A percentile compares a stretch with the other conserved stretches of the same genome.
phyloP scores from a whole-genome alignment of 345 rosid species.

The Orychophragmus violaceus region DNA sequence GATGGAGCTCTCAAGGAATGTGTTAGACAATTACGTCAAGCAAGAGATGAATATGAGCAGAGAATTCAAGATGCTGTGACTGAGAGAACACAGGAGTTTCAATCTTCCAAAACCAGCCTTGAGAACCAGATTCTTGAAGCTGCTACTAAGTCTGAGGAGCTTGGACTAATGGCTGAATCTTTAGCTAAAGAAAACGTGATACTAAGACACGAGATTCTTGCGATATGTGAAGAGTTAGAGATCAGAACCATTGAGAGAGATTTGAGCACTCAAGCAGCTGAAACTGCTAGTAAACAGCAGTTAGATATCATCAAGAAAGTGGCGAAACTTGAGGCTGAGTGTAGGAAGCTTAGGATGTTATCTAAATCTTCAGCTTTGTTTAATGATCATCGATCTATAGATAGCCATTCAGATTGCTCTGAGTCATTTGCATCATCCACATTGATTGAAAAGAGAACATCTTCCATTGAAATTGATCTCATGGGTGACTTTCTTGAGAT shows the following conservation, averaged over 20 bases:
- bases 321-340: conserved; percentile 91
- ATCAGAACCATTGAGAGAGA: conserved; percentile 74
- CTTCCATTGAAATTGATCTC: conserved; percentile 54
- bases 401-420: conserved; percentile 40
- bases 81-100: conserved; percentile 46
- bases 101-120: conserved; percentile 44
- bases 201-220: conserved; percentile 54
- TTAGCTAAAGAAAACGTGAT: conserved; percentile 54
- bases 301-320: conserved; percentile 81
- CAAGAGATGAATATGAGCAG: conserved; percentile 72
- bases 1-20: conserved; percentile 96
- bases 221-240: conserved; percentile 66
- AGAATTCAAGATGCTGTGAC: conserved; percentile 50
- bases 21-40: conserved; percentile 84
- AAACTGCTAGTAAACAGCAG: conserved; percentile 83
- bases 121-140: conserved; percentile 48
- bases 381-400: conserved; percentile 48
- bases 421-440: conserved; percentile 51
- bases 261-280: conserved; percentile 80
- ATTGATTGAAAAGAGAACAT: conserved; percentile 34
- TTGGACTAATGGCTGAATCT: conserved; percentile 42
- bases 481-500: conserved; percentile 98
- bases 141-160: conserved; percentile 28
- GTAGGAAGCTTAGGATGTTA: conserved; percentile 53
- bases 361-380: conserved; percentile 35